phyloP scores from a whole-genome alignment of 202 grass and related monocot species.

The Brachypodium distachyon region DNA sequence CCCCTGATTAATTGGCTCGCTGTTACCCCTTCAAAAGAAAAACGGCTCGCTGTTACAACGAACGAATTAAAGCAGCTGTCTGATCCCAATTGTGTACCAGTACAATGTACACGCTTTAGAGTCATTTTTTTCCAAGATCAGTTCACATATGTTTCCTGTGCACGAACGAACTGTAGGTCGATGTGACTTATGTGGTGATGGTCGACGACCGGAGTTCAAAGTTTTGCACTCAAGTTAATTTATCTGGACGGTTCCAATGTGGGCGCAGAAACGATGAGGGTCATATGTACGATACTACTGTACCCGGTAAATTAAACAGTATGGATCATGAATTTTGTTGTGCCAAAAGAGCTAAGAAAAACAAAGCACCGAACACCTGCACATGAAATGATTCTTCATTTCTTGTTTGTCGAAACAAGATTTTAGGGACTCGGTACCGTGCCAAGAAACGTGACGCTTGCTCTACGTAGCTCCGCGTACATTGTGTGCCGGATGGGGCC shows the following conservation, averaged over 20 bases:
- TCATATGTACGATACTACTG: too few relatives aligned
- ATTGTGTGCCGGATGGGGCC: conserved; percentile 14
- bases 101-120: not conserved
- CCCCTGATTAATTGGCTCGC: too few relatives aligned
- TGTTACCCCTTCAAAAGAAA: too few relatives aligned
- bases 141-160: not conserved
- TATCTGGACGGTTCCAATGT: too few relatives aligned
- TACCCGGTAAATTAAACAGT: too few relatives aligned
- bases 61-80: not conserved
- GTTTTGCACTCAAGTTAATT: not conserved
- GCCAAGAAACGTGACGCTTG: conserved; percentile 11
- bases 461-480: conserved; percentile 2
- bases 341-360: too few relatives aligned
- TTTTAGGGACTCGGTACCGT: not conserved
- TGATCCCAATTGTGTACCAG: not conserved
- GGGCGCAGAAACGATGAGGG: too few relatives aligned
- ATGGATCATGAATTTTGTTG: too few relatives aligned
- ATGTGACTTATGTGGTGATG: not conserved
- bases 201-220: not conserved
- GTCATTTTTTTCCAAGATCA: not conserved
- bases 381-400: too few relatives aligned
- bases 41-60: not conserved
- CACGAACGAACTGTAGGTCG: not conserved
- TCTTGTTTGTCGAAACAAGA: too few relatives aligned
- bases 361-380: too few relatives aligned